Evolutionary conservation across 1,284 basidiomycete species (phyloP).

Genomic region (Trichosporon sp.): DNA sequence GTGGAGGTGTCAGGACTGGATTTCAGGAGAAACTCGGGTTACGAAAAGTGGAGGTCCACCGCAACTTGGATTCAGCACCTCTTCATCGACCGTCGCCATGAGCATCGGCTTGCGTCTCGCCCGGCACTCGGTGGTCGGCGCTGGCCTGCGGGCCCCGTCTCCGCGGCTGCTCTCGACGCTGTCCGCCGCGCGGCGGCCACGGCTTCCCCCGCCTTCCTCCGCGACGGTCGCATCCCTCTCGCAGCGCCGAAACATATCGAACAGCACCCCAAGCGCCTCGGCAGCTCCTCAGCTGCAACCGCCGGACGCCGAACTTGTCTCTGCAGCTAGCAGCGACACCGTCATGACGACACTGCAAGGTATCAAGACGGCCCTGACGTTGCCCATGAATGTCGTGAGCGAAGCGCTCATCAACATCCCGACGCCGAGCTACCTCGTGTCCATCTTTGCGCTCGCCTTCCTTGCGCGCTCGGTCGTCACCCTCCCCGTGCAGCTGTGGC

Average conservation of each 20-base stretch:
- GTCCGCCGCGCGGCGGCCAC: not conserved
- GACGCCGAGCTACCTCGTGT: slow-evolving; percentile 43
- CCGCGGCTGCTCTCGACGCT: not conserved
- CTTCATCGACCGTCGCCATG: not conserved
- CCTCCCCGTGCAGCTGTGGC: slow-evolving; percentile 54
- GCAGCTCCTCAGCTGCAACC: not conserved
- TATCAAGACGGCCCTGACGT: not conserved
- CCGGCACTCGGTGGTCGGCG: not conserved
- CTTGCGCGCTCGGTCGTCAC: slow-evolving; percentile 50
- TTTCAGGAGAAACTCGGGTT: slow-evolving; percentile 2
- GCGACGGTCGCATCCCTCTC: not conserved
- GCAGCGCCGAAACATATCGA: not conserved
- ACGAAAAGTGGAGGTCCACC: not conserved
- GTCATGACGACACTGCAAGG: not conserved
- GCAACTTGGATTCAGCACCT: not conserved
- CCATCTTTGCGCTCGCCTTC: slow-evolving; percentile 52
- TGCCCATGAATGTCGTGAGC: slow-evolving; percentile 16
- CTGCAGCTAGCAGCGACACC: not conserved
- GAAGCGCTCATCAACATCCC: slow-evolving; percentile 30
- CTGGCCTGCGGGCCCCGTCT: not conserved
- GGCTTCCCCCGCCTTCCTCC: not conserved
- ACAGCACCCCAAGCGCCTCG: not conserved
- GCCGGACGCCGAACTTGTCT: not conserved
- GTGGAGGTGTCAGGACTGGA: not conserved
- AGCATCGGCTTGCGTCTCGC: not conserved